phyloP scores from a whole-genome alignment of 495 filamentous ascomycete species.

The Poronia punctata region DNA sequence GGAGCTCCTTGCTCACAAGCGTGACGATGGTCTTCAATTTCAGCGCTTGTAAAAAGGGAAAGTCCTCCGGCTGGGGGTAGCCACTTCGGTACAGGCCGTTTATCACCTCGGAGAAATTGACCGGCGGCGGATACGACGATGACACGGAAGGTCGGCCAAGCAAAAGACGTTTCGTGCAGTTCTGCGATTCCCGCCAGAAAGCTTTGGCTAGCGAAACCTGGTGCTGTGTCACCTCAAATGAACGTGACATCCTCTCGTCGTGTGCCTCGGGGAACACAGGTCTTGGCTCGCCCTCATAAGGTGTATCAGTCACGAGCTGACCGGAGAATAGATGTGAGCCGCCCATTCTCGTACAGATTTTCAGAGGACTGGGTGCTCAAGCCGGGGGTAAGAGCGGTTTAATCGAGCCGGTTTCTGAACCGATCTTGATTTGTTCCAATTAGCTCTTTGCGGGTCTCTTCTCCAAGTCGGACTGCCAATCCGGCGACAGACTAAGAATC shows the following conservation, averaged over 20 bases:
- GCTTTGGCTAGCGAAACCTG: neutral
- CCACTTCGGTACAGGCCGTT: conserved; percentile 69
- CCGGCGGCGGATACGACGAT: conserved; percentile 16
- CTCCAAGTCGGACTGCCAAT: neutral
- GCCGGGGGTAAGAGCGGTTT: no score
- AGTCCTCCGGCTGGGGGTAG: conserved; percentile 60
- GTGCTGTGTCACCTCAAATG: neutral
- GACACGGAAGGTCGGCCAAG: conserved; percentile 13
- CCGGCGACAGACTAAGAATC: no score
- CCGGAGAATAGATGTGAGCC: neutral
- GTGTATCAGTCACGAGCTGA: neutral
- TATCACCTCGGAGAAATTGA: conserved; percentile 61
- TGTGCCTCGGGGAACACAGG: neutral
- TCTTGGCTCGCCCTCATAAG: neutral
- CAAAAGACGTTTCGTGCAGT: conserved; percentile 12
- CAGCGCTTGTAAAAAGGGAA: conserved; percentile 55
- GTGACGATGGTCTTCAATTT: conserved; percentile 70
- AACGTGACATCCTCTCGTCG: neutral
- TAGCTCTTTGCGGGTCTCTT: neutral
- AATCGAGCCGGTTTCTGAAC: no score
- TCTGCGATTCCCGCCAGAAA: conserved; percentile 9
- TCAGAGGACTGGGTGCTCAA: no score
- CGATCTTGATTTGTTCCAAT: neutral
- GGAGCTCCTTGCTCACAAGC: conserved; percentile 60
- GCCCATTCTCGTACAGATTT: conserved; percentile 2